These are phyloP conservation scores for Plasmodium knowlesi DNA, from an alignment of 169 alveolate species.

Conservation along the genomic window DNA sequence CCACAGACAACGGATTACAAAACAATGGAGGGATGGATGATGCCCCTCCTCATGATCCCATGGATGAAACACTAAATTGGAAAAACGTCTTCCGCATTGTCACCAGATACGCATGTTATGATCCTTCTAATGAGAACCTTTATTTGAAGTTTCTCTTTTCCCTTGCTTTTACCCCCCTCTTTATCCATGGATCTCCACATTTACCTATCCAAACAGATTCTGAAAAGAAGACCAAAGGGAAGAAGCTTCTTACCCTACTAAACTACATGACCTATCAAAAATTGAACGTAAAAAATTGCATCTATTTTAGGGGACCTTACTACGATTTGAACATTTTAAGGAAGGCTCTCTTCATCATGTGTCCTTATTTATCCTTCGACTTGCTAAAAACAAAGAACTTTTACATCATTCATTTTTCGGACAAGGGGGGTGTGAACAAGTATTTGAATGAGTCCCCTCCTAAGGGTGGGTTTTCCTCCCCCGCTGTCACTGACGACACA, in stretches of 20 bases:
- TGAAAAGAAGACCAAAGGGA: slow-evolving; percentile 32
- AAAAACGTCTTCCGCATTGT: slow-evolving; percentile 24
- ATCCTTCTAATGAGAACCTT: slow-evolving; percentile 20
- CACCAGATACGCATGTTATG: slow-evolving; percentile 5
- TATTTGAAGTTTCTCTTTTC: slow-evolving; percentile 28
- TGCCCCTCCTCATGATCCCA: not conserved
- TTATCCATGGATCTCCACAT: slow-evolving; percentile 47
- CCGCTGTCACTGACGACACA: not conserved
- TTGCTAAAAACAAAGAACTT: not conserved
- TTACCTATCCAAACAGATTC: not conserved
- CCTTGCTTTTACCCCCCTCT: slow-evolving; percentile 36
- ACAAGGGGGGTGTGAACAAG: not conserved
- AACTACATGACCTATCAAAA: not conserved
- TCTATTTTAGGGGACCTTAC: slow-evolving; percentile 23
- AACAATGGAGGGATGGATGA: not conserved
- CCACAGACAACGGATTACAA: not conserved
- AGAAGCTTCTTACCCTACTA: slow-evolving; percentile 13
- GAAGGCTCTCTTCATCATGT: slow-evolving; percentile 22
- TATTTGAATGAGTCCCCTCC: not conserved
- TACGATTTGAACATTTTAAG: slow-evolving; percentile 7
- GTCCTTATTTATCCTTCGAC: slow-evolving; percentile 24
- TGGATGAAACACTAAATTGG: not conserved
- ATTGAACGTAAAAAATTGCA: slow-evolving; percentile 27
- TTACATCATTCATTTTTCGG: slow-evolving; percentile 7
- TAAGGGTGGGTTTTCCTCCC: not conserved